Evolutionary conservation across 768 basidiomycete genomes (phyloP).

Genomic region (Suillus occidentalis): DNA sequence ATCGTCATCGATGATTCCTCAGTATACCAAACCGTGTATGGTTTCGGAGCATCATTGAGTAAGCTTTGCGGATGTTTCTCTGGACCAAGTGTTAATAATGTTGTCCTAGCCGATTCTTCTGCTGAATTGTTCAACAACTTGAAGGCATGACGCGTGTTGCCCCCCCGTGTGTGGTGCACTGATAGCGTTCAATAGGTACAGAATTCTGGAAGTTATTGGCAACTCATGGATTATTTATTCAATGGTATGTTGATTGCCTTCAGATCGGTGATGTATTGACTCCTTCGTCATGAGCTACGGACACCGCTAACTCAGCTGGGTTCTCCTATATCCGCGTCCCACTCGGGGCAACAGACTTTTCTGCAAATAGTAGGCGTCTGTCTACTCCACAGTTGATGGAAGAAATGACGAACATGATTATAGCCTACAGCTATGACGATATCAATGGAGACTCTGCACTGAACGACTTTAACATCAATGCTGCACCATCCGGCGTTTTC

Average conservation of each 20-base stretch:
- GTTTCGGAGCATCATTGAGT: conserved; percentile 72
- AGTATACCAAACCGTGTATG: conserved; percentile 62
- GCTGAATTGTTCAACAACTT: conserved; percentile 59
- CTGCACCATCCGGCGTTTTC: conserved; percentile 62
- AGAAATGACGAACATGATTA: conserved; percentile 3
- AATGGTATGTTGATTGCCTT: conserved; percentile 25
- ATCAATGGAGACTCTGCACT: conserved; percentile 61
- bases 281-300: conserved; percentile 40
- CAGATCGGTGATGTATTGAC: neutral
- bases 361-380: conserved; percentile 46
- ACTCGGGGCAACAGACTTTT: conserved; percentile 76
- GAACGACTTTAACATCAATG: conserved; percentile 53
- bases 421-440: conserved; percentile 69
- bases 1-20: conserved; percentile 57
- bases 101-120: conserved; percentile 63
- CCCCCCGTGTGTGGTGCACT: neutral
- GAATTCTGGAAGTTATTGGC: conserved; percentile 59
- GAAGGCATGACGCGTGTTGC: conserved; percentile 46
- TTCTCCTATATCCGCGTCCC: conserved; percentile 69
- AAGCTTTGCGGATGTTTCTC: conserved; percentile 14
- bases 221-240: conserved; percentile 59
- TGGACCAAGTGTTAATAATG: conserved; percentile 7
- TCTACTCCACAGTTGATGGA: neutral
- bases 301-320: conserved; percentile 63
- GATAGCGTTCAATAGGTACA: conserved; percentile 35